Percentiles rank a stretch among this genome's conserved stretches.
Conservation (phyloP, 257 asterid species). For the Solanum tarijense region DNA sequence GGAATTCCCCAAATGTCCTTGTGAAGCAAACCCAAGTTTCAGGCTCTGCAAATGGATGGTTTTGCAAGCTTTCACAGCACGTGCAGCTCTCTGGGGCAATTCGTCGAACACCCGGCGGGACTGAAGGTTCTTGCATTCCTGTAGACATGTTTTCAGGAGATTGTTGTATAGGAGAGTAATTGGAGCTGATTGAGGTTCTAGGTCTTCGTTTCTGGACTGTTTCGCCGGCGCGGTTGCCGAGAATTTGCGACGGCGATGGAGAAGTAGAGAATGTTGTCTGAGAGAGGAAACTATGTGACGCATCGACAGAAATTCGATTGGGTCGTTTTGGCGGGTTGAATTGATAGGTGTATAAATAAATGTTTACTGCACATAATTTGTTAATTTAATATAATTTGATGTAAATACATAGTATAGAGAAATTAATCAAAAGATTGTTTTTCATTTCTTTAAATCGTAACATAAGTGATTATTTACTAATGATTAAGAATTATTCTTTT, state of each 20-base stretch:
- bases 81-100: conserved; percentile 35
- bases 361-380: background rate
- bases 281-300: conserved; percentile 13
- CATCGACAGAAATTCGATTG: conserved; percentile 21
- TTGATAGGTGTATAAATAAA: background rate
- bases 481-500: too few species aligned
- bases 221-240: background rate
- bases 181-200: background rate
- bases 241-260: conserved; percentile 14
- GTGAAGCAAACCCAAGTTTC: conserved; percentile 35
- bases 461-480: too few species aligned
- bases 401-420: background rate
- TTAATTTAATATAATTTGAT: background rate
- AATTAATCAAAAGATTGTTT: background rate
- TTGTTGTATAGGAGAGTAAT: conserved; percentile 5
- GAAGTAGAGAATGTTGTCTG: conserved; percentile 1
- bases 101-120: conserved; percentile 51
- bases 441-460: too few species aligned
- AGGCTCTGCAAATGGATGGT: conserved; percentile 45
- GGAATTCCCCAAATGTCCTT: conserved; percentile 37
- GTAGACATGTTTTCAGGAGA: conserved; percentile 29
- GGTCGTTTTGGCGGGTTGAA: conserved; percentile 2
- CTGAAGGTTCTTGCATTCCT: conserved; percentile 56
- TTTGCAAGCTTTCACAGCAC: conserved; percentile 33
- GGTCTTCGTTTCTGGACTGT: background rate